Percentiles rank a stretch among this genome's conserved stretches.
These are phyloP conservation scores for Lasiosphaeria miniovina DNA, from an alignment of 495 filamentous ascomycete genomes.

Conservation along the genomic window DNA sequence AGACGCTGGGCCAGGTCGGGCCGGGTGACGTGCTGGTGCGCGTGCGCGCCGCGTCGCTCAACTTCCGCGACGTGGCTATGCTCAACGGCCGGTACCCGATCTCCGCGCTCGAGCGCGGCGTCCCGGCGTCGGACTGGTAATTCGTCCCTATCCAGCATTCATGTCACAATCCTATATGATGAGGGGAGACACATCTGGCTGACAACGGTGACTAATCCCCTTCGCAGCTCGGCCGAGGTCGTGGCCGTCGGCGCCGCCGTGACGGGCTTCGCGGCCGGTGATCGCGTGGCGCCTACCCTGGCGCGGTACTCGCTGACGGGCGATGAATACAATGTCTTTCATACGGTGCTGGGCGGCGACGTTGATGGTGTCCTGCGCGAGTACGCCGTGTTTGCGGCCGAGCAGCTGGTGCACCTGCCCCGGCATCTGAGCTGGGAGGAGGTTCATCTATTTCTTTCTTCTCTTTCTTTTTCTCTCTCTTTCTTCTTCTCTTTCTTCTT, in stretches of 20 bases:
- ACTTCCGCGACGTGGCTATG: constrained; percentile 48
- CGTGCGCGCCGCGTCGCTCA: constrained; percentile 48
- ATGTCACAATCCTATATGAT: too few relatives aligned
- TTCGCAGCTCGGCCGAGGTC: constrained; percentile 38
- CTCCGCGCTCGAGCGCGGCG: constrained; percentile 14
- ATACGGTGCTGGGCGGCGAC: constrained; percentile 16
- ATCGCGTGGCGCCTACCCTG: constrained; percentile 26
- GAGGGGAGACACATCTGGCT: too few relatives aligned
- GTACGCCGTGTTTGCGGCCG: constrained; percentile 28
- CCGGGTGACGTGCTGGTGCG: constrained; percentile 45
- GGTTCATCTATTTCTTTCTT: constrained; percentile 5
- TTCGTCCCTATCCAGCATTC: too few relatives aligned
- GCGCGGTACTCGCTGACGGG: constrained; percentile 21
- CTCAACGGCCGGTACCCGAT: constrained; percentile 31
- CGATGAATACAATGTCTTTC: constrained; percentile 1
- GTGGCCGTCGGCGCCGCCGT: constrained; percentile 37
- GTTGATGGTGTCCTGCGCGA: constrained; percentile 31
- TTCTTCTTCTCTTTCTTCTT: too few relatives aligned
- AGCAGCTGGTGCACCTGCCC: constrained; percentile 26
- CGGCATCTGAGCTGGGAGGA: constrained; percentile 22
- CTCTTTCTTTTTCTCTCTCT: background rate
- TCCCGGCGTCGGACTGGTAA: constrained; percentile 34
- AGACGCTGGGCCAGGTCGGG: constrained; percentile 19
- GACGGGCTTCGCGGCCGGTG: constrained; percentile 28
- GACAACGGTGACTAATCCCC: too few relatives aligned